Evolutionary conservation across 768 basidiomycete species (phyloP), one percentile per base, ranked within the genome.

Genomic region (Mycena kentingensis): DNA sequence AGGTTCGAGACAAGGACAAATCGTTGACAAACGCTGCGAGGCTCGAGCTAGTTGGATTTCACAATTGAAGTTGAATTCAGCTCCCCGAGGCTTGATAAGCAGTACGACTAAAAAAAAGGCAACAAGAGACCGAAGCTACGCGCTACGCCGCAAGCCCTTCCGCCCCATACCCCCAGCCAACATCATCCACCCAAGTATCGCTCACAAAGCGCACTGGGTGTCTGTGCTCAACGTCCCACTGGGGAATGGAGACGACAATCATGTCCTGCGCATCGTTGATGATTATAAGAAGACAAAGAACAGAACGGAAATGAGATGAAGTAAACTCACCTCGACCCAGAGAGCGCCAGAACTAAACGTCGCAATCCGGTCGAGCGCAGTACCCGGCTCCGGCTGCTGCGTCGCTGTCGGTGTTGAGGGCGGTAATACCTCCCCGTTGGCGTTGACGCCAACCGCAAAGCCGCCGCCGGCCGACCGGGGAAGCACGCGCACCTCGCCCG

Each of bases 221-320:
- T 15, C 41, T 36, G 34, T 57, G 55, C 35, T 46, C 44, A 4
- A 51, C 10, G 35, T 39, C 39, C 54, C 54, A 55, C 10, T 37
- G 49, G 4, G 54, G 45, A 46, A 55, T 46, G 4, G 54, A 55
- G 12, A 55, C 44, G 22, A 55, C 54, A 27, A 55, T 42, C 13
- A 41, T 51, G 35, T 55, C 54, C 54, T 55, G 36, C 28, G 10
- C 22, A 24, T 6, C 1, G 25, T 6, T 29, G 5, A 31, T 31
- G 3, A 19, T 16, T 6, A 13, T 15, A 6, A 25, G 15, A 24
- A 32, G 2, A 46, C 7, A 24, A n/a, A n/a, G n/a, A n/a, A n/a
- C n/a, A n/a, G n/a, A n/a, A n/a, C n/a, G n/a, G n/a, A n/a, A n/a
- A n/a, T n/a, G n/a, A n/a, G n/a, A n/a, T n/a, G n/a, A n/a, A n/a